Conservation (phyloP, 805 yeast genomes). For the Cyberlindnera veronae region DNA sequence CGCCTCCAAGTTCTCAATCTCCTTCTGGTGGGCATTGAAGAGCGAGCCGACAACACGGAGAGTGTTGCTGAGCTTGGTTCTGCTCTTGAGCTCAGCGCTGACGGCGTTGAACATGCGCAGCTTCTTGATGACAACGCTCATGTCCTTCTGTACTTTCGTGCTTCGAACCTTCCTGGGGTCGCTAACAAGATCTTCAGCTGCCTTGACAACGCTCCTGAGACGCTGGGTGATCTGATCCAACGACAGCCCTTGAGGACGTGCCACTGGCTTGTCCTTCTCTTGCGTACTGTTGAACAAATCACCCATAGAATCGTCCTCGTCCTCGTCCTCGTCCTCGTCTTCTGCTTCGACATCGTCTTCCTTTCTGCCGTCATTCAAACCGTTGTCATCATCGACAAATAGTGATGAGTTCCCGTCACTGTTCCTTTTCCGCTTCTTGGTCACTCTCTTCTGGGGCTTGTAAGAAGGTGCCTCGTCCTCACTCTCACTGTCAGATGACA, state of each 20-base stretch:
- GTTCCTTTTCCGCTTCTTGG: background rate
- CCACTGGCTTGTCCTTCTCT: background rate
- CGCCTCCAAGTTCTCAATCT: slow-evolving; percentile 3
- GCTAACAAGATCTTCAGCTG: background rate
- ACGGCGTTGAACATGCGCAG: slow-evolving; percentile 7
- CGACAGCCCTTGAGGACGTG: background rate
- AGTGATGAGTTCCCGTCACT: too few relatives aligned
- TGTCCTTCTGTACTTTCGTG: background rate
- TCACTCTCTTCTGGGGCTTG: background rate
- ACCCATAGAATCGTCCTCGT: background rate
- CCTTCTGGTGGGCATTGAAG: slow-evolving; percentile 2
- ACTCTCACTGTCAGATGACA: background rate
- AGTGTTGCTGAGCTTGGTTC: slow-evolving; percentile 3
- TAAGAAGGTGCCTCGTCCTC: background rate
- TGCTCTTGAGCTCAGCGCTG: background rate
- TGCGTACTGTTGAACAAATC: background rate
- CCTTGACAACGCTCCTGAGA: background rate
- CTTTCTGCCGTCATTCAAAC: too few relatives aligned
- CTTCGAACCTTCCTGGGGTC: slow-evolving; percentile 1
- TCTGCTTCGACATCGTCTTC: too few relatives aligned
- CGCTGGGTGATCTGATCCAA: background rate
- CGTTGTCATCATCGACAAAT: background rate
- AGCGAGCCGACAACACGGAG: slow-evolving; percentile 1
- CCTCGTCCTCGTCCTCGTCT: background rate
- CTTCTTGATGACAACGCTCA: background rate